A percentile compares a stretch with the other conserved stretches of the same genome.
Conservation (phyloP, 2,329 filamentous ascomycete genomes). For the Colletotrichum tanaceti region DNA sequence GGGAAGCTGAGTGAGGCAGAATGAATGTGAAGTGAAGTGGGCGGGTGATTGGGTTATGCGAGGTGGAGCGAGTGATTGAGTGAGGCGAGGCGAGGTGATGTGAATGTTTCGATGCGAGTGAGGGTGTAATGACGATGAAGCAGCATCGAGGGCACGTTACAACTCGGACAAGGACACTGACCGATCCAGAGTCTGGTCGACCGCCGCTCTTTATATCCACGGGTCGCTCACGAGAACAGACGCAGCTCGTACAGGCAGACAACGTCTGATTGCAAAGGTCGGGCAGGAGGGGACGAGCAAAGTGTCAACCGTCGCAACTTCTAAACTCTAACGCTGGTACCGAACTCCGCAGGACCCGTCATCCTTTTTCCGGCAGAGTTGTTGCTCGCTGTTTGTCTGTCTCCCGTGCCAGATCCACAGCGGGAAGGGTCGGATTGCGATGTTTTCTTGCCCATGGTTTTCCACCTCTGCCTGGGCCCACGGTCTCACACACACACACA, state of each 20-base stretch:
- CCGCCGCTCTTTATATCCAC: slow-evolving; percentile 23
- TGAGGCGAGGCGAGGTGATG: slow-evolving; percentile 22
- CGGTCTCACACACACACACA: background rate
- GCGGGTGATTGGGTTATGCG: no score
- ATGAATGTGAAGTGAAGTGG: background rate
- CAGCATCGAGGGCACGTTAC: slow-evolving; percentile 1
- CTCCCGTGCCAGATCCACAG: slow-evolving; percentile 23
- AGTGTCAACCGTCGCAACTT: slow-evolving; percentile 7
- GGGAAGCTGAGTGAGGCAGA: background rate
- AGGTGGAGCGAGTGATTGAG: no score
- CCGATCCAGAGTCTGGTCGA: background rate
- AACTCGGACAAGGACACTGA: slow-evolving; percentile 3
- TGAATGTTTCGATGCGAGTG: background rate
- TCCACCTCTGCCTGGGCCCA: background rate
- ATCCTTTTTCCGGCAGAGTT: slow-evolving; percentile 12
- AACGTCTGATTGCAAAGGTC: slow-evolving; percentile 24
- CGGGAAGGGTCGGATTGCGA: slow-evolving; percentile 29
- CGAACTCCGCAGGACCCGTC: background rate
- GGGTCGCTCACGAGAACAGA: slow-evolving; percentile 23
- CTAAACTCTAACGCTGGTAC: slow-evolving; percentile 15
- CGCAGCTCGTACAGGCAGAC: background rate
- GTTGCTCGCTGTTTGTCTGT: slow-evolving; percentile 24
- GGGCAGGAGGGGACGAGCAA: background rate
- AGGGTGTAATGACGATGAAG: slow-evolving; percentile 21
- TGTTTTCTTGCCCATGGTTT: background rate